Base-by-base conservation (phyloP, 1,284 basidiomycete genomes). In the Microbotryomycetes sp. region DNA sequence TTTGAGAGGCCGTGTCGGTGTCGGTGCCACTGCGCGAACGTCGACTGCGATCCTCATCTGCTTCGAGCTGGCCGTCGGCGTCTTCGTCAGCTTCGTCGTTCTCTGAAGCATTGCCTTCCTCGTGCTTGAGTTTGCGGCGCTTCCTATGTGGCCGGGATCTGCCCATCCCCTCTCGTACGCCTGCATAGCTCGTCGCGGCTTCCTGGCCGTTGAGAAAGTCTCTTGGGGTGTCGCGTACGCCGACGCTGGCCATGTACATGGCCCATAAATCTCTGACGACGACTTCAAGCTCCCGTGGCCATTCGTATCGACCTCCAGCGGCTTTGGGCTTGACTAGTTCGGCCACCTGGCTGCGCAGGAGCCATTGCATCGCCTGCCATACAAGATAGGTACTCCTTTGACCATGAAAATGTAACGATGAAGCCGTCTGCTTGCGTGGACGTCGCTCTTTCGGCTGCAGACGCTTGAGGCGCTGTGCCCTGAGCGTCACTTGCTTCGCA, bases 311-410 rank as follows among this genome's bases (percentile, higher is more conserved):
- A 41, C 35, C 35, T 9, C 35, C 35, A 11, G 11, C 18, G 35
- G 11, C 18, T 18, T 9, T 18, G 35, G 35, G 35, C 35, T 41
- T 41, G 35, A 41, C 18, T 5, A 67, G 30, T 29, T 68, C 54
- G 41, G 66, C 62, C 57, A 68, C 50, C 46, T 68, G 64, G 21
- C 60, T 51, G n/a, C 67, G 45, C 24, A 68, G 52, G 60, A 66
- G 46, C 56, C 54, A 56, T 31, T 68, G 67, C 52, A 68, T 52
- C 23, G 55, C 52, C 45, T 68, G 67, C 48, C 46, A 61, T 11
- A 61, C 45, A 53, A 64, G 53, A 48, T 59, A 68, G n/a, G 18
- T 28, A 5, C 48, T 29, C 24, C 67, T 54, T 31, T 60, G 53
- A 51, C 67, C 67, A 54, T 66, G 64, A 16, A 64, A 64, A 56